These are phyloP conservation scores for Dianthus caryophyllus DNA, from an alignment of 148 eudicot species.

Conservation along the genomic window DNA sequence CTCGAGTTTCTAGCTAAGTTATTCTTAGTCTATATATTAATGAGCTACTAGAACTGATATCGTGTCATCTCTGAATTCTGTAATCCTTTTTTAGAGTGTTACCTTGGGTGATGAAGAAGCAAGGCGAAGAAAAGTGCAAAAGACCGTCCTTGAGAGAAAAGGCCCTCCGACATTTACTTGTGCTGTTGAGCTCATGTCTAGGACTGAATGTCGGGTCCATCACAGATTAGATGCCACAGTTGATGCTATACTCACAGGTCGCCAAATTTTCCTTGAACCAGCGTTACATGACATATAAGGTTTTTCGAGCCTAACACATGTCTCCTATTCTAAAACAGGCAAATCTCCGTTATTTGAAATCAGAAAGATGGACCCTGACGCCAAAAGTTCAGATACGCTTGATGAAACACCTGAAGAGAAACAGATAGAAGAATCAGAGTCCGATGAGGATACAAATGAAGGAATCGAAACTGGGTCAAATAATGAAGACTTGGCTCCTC, in stretches of 20 bases:
- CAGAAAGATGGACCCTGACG: slow-evolving; percentile 57
- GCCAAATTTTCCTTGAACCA: slow-evolving; percentile 9
- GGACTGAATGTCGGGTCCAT: slow-evolving; percentile 87
- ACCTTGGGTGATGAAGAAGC: slow-evolving; percentile 99
- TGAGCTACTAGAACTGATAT: slow-evolving; percentile 3
- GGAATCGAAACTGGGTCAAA: slow-evolving; percentile 30
- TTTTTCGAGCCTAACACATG: neutral
- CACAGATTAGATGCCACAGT: slow-evolving; percentile 86
- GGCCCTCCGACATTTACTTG: slow-evolving; percentile 91
- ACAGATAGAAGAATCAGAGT: slow-evolving; percentile 26
- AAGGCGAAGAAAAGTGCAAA: slow-evolving; percentile 90
- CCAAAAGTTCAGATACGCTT: slow-evolving; percentile 30
- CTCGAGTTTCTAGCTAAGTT: neutral
- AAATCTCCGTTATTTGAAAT: slow-evolving; percentile 69
- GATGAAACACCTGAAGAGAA: slow-evolving; percentile 29
- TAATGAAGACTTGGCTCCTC: slow-evolving; percentile 35
- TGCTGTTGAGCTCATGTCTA: slow-evolving; percentile 91
- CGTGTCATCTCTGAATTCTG: slow-evolving; percentile 5
- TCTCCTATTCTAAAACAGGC: slow-evolving; percentile 29
- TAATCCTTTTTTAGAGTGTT: slow-evolving; percentile 56
- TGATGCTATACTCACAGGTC: slow-evolving; percentile 92
- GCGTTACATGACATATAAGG: slow-evolving; percentile 3
- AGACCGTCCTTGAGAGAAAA: slow-evolving; percentile 97
- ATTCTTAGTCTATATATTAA: neutral
- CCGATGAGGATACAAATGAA: slow-evolving; percentile 28